These are phyloP conservation scores for Xanthoceras sorbifolium DNA, from an alignment of 345 rosid species.

Conservation along the genomic window DNA sequence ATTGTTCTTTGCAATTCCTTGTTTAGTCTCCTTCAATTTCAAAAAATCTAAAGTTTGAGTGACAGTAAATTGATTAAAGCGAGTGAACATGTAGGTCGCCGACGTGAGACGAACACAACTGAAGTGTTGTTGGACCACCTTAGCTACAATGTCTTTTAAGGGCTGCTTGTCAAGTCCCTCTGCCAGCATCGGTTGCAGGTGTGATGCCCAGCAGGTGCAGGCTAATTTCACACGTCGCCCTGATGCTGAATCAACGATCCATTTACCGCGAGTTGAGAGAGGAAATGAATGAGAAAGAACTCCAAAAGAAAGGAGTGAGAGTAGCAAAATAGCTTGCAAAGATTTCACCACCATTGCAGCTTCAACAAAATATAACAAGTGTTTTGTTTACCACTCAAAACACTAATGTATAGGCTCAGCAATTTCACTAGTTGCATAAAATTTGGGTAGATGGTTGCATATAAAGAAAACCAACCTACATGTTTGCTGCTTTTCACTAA, in stretches of 20 bases:
- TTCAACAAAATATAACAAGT: background rate
- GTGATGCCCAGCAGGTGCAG: conserved; percentile 32
- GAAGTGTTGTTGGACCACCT: conserved; percentile 20
- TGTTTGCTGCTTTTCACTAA: background rate
- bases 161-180: conserved; percentile 42
- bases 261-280: conserved; percentile 22
- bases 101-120: conserved; percentile 37
- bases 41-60: conserved; percentile 15
- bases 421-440: background rate
- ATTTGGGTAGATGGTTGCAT: background rate
- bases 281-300: conserved; percentile 15
- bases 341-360: conserved; percentile 9
- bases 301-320: conserved; percentile 7
- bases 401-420: background rate
- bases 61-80: background rate
- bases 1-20: conserved; percentile 33
- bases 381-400: background rate
- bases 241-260: conserved; percentile 26
- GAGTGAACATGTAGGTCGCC: conserved; percentile 33
- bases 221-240: conserved; percentile 32
- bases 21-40: conserved; percentile 16
- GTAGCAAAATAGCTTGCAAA: background rate
- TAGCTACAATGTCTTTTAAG: conserved; percentile 6
- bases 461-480: background rate
- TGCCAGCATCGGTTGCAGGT: conserved; percentile 35